Conservation (phyloP, 345 rosid genomes). For the Eucalyptus dawsonii region DNA sequence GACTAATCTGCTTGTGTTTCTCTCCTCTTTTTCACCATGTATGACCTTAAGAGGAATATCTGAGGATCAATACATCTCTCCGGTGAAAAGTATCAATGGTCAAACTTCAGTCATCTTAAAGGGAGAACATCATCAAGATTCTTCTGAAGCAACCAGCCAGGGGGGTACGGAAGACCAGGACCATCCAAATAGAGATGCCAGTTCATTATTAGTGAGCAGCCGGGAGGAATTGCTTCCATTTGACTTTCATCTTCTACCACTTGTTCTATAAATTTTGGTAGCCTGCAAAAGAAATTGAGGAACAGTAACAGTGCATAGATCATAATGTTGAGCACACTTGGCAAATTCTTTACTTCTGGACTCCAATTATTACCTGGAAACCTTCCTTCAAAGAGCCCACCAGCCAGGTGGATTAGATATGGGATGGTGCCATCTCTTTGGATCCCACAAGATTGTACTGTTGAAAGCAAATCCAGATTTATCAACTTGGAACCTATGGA, state of each 20-base stretch:
- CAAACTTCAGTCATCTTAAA: slow-evolving; percentile 11
- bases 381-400: slow-evolving; percentile 80
- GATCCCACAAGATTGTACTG: slow-evolving; percentile 89
- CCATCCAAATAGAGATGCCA: slow-evolving; percentile 89
- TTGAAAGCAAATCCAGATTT: slow-evolving; percentile 96
- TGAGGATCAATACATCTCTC: background rate
- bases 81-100: background rate
- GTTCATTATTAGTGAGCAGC: slow-evolving; percentile 65
- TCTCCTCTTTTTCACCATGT: background rate
- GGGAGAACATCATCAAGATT: slow-evolving; percentile 48
- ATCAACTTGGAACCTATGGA: slow-evolving; percentile 79
- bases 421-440: slow-evolving; percentile 64
- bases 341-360: background rate
- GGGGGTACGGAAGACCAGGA: slow-evolving; percentile 40
- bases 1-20: background rate
- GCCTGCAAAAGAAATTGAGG: slow-evolving; percentile 24
- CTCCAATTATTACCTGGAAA: slow-evolving; percentile 48
- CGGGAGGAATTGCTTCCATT: slow-evolving; percentile 63
- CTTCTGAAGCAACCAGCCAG: slow-evolving; percentile 59
- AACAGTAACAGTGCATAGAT: background rate
- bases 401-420: slow-evolving; percentile 40
- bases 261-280: slow-evolving; percentile 81
- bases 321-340: background rate
- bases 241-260: slow-evolving; percentile 80
- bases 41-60: background rate